Base-by-base conservation (phyloP, 306 rosid species). In the Prunus armeniaca region DNA sequence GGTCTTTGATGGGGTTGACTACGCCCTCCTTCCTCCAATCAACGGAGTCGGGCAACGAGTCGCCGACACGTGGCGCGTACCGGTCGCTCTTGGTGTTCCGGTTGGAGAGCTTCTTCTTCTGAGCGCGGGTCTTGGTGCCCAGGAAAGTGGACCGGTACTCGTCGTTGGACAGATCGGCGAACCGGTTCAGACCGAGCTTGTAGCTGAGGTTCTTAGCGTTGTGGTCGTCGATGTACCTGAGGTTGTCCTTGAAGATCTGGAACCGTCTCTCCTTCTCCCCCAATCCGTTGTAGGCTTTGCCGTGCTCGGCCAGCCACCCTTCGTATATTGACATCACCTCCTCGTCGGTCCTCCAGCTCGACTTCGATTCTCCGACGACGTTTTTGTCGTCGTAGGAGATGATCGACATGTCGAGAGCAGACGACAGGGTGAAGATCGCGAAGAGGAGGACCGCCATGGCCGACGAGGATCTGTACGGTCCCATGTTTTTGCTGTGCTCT, bases 11-110 rank as follows among this genome's bases (percentile, higher is more conserved):
- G 9, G 19, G 61, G 25, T 15, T 71, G 55, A 96, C 97, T 2
- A 89, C 99, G 49, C 99, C 99, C 84, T 91, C 78, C 81, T 88
- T 75, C 80, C 99, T 88, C 99, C 99, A 96, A 82, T 96, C 99
- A 71, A 96, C 80, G 20, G 82, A 77, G 0, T 87, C 92, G 0
- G 99, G 99, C 76, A 96, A 52, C 2, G 74, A 13, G 9, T 88
- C 98, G 6, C 97, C 93, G 76, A 89, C 89, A 62, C 87, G 91
- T 69, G 91, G 89, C 68, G 76, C 82, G 69, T 92, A 91, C 2
- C 97, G 88, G 51, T 78, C 54, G 67, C 86, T 88, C 28, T 73
- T 73, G 46, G 62, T 73, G 49, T 65, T 65, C 1, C 49, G 34
- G 15, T 74, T 89, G 8, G 54, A 11, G 28, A 83, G 24, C 76